phyloP scores from a whole-genome alignment of 2,329 filamentous ascomycete species.

The Phialophora verrucosa region DNA sequence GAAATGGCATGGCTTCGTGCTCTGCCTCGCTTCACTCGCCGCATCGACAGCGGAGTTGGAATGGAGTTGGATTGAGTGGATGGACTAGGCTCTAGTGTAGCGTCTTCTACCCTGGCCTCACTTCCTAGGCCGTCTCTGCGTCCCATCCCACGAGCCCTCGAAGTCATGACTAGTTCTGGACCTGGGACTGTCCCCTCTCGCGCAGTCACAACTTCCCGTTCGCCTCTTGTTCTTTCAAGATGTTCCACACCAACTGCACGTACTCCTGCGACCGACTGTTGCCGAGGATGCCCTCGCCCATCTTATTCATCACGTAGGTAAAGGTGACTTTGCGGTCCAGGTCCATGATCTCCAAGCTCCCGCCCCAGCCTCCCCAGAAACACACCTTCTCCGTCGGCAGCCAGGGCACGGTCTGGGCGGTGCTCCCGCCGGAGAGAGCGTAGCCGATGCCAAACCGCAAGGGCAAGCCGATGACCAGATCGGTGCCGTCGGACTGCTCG shows the following conservation, averaged over 20 bases:
- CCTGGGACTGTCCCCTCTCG: neutral
- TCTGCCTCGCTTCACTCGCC: no score
- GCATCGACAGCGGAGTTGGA: no score
- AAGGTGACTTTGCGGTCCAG: slow-evolving; percentile 51
- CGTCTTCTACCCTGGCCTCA: no score
- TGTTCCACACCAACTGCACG: slow-evolving; percentile 44
- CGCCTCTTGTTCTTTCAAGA: slow-evolving; percentile 18
- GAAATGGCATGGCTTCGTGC: no score
- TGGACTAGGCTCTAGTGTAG: no score
- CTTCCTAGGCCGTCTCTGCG: no score
- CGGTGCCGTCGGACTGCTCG: slow-evolving; percentile 51
- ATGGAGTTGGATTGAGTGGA: no score
- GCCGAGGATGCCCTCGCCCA: slow-evolving; percentile 45
- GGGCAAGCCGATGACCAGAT: slow-evolving; percentile 47
- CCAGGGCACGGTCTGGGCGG: slow-evolving; percentile 37
- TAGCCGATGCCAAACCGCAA: slow-evolving; percentile 54
- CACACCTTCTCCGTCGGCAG: slow-evolving; percentile 45
- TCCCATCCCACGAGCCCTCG: no score
- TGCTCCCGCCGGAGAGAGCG: slow-evolving; percentile 44
- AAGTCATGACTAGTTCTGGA: no score
- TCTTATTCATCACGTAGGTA: slow-evolving; percentile 56
- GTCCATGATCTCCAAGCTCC: slow-evolving; percentile 54
- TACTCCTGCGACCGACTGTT: slow-evolving; percentile 43
- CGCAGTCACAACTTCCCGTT: neutral
- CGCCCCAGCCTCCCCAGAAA: slow-evolving; percentile 57